A percentile compares a stretch with the other conserved stretches of the same genome.
Evolutionary conservation across 2,329 filamentous ascomycete genomes (phyloP).

Genomic region (Chalaropsis thielavioides): DNA sequence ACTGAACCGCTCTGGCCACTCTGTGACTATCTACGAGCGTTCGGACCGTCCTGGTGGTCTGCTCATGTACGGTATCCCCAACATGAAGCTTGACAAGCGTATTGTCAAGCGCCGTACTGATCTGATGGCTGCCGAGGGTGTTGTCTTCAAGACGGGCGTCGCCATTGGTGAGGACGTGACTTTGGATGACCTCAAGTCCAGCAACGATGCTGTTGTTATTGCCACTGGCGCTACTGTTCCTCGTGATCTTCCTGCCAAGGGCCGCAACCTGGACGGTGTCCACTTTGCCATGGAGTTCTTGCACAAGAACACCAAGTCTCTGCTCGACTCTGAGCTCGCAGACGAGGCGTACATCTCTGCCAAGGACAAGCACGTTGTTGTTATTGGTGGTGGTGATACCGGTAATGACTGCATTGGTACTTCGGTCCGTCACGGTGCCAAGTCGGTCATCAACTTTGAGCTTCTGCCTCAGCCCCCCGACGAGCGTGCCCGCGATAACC

Average conservation of each 20-base stretch:
- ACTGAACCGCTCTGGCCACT: constrained; percentile 82
- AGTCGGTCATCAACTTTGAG: constrained; percentile 94
- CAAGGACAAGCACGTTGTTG: constrained; percentile 88
- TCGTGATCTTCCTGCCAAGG: constrained; percentile 80
- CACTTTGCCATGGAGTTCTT: constrained; percentile 97
- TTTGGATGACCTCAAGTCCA: constrained; percentile 55
- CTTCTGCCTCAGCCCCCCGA: constrained; percentile 81
- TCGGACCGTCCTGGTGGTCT: constrained; percentile 81
- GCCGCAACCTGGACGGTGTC: constrained; percentile 74
- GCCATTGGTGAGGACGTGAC: constrained; percentile 62
- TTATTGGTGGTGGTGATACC: constrained; percentile 95
- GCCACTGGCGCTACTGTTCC: constrained; percentile 88
- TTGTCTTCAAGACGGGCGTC: constrained; percentile 66
- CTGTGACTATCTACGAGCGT: constrained; percentile 82
- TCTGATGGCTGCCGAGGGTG: constrained; percentile 81
- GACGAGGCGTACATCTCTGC: constrained; percentile 84
- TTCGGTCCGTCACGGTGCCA: constrained; percentile 86
- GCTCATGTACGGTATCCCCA: constrained; percentile 96
- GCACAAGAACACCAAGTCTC: constrained; percentile 93
- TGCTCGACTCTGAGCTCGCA: constrained; percentile 76
- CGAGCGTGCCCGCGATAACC: constrained; percentile 85
- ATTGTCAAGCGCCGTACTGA: constrained; percentile 90
- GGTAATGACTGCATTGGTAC: constrained; percentile 98
- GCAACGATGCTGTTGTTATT: constrained; percentile 74
- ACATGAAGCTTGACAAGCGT: constrained; percentile 99